These are phyloP conservation scores for Fusarium acutatum DNA, from an alignment of 2,329 filamentous ascomycete species.

Conservation along the genomic window DNA sequence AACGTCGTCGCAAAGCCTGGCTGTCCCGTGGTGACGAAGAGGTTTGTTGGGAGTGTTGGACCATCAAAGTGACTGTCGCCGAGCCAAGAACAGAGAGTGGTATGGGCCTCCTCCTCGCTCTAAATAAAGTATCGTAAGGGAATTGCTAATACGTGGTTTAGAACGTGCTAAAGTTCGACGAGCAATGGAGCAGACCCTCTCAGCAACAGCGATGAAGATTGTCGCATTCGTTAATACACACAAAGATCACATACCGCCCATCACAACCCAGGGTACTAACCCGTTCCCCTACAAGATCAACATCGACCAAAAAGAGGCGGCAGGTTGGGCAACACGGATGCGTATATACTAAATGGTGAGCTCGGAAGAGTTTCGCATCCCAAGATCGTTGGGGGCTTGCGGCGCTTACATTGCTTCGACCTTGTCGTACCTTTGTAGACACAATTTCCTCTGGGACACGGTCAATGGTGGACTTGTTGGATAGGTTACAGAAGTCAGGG, in stretches of 20 bases:
- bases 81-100: constrained; percentile 89
- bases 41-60: constrained; percentile 97
- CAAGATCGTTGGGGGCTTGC: background rate
- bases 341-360: constrained; percentile 68
- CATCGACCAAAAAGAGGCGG: constrained; percentile 81
- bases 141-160: constrained; percentile 46
- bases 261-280: constrained; percentile 92
- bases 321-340: constrained; percentile 79
- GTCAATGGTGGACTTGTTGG: background rate
- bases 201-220: constrained; percentile 89
- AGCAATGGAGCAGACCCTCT: constrained; percentile 89
- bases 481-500: background rate
- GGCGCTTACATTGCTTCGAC: background rate
- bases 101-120: constrained; percentile 52
- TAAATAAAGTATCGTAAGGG: background rate
- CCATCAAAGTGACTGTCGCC: constrained; percentile 89
- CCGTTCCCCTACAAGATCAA: constrained; percentile 95
- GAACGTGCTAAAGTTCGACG: constrained; percentile 88
- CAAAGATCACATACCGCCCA: constrained; percentile 96
- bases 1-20: constrained; percentile 82
- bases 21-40: constrained; percentile 87
- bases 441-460: background rate
- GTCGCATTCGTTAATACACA: constrained; percentile 86
- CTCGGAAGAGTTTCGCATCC: background rate
- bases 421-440: background rate